Evolutionary conservation across 2,329 filamentous ascomycete species (phyloP).

Genomic region (Cladosporium colombiae): DNA sequence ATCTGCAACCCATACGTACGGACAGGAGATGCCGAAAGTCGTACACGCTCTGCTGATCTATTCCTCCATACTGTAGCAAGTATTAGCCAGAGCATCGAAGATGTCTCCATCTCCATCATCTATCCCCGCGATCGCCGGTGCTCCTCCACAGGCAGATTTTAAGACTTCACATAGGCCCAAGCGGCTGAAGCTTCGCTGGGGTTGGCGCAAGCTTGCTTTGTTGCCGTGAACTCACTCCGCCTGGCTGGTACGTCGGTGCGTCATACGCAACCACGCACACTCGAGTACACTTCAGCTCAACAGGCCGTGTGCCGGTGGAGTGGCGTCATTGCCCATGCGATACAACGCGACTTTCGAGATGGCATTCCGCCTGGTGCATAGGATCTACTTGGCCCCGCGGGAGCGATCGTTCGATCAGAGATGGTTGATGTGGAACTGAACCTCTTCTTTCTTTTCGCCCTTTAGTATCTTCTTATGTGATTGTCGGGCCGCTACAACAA

Average conservation of each 20-base stretch:
- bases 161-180: neutral
- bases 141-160: neutral
- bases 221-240: slow-evolving; percentile 9
- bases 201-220: slow-evolving; percentile 4
- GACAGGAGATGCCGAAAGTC: neutral
- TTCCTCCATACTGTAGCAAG: neutral
- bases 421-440: neutral
- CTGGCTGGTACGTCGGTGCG: neutral
- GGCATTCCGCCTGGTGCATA: neutral
- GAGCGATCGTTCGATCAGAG: neutral
- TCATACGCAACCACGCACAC: neutral
- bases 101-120: neutral
- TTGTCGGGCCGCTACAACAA: neutral
- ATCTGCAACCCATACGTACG: neutral
- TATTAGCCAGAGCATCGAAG: neutral
- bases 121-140: neutral
- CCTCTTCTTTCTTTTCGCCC: too few relatives aligned
- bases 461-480: too few relatives aligned
- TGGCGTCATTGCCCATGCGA: neutral
- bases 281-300: neutral
- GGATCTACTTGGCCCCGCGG: neutral
- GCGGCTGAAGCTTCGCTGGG: slow-evolving; percentile 9
- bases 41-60: neutral
- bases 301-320: neutral
- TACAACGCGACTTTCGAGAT: neutral